Evolutionary conservation across 768 basidiomycete genomes (phyloP).

Genomic region (Lactarius hatsudake): DNA sequence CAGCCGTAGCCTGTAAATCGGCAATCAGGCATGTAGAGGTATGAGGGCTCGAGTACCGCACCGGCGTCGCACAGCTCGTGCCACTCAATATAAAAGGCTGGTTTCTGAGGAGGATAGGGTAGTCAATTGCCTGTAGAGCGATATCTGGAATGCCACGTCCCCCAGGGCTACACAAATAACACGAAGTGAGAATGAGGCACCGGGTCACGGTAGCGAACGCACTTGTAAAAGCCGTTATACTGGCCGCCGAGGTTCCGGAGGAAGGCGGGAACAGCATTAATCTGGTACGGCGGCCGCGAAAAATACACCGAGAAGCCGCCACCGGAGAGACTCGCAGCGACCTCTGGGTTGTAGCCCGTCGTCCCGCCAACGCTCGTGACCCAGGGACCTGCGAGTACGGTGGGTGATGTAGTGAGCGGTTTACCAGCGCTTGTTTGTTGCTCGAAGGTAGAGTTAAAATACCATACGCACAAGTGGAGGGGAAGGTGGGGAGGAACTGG

Average conservation of each 20-base stretch:
- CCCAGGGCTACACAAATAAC: not conserved
- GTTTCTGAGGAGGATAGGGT: rapidly evolving
- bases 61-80: not conserved
- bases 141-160: not conserved
- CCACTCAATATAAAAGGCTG: rapidly evolving
- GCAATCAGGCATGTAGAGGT: not conserved
- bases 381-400: not conserved
- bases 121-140: not conserved
- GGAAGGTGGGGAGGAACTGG: too few species aligned
- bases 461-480: too few species aligned
- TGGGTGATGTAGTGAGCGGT: not conserved
- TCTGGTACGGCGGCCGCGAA: too few species aligned
- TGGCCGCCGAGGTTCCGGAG: not conserved
- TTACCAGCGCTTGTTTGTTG: too few species aligned
- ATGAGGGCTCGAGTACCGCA: not conserved
- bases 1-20: not conserved
- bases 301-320: too few species aligned
- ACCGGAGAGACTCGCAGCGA: too few species aligned
- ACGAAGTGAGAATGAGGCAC: not conserved
- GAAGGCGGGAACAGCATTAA: not conserved
- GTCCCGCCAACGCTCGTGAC: not conserved
- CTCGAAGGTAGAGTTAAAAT: too few species aligned
- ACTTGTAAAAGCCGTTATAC: not conserved
- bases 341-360: not conserved
- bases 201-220: not conserved